phyloP scores from a whole-genome alignment of 129 eudicot genomes.

The Sambucus nigra region DNA sequence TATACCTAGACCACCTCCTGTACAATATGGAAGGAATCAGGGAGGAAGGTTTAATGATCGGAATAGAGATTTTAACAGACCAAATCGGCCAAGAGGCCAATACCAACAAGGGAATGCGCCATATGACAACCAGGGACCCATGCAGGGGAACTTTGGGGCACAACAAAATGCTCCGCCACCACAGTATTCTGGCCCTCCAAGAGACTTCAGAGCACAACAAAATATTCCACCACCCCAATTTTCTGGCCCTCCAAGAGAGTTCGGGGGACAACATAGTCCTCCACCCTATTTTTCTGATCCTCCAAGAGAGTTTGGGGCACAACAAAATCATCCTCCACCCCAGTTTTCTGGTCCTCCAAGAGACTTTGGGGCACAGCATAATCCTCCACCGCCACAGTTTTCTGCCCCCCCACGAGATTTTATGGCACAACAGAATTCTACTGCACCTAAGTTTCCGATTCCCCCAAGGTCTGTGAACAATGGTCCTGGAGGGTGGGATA shows the following conservation, averaged over 20 bases:
- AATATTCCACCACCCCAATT: conserved; percentile 23
- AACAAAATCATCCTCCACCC: conserved; percentile 7
- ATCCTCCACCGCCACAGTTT: conserved; percentile 16
- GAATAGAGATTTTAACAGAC: conserved; percentile 30
- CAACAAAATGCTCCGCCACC: conserved; percentile 11
- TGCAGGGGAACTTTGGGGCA: conserved; percentile 14
- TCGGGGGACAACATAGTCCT: conserved; percentile 14
- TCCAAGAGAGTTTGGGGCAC: conserved; percentile 12
- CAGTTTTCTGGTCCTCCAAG: conserved; percentile 6
- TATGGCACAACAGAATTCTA: conserved; percentile 29
- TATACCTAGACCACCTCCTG: conserved; percentile 83
- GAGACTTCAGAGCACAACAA: conserved; percentile 23
- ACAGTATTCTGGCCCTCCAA: conserved; percentile 10
- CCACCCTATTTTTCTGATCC: conserved; percentile 6
- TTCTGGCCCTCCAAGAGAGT: conserved; percentile 11
- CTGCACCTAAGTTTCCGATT: too few relatives aligned
- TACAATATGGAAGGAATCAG: conserved; percentile 49
- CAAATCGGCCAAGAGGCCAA: conserved; percentile 21
- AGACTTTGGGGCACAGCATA: conserved; percentile 7
- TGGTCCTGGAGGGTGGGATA: conserved; percentile 37
- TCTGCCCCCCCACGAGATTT: conserved; percentile 18
- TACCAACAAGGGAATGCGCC: conserved; percentile 16
- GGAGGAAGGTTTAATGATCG: conserved; percentile 41
- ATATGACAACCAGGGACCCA: conserved; percentile 13
- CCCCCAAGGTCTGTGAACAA: conserved; percentile 15